A percentile compares a stretch with the other conserved stretches of the same genome.
Conservation (phyloP, 225 moss, liverwort and hornwort species). For the Bryum argenteum region DNA sequence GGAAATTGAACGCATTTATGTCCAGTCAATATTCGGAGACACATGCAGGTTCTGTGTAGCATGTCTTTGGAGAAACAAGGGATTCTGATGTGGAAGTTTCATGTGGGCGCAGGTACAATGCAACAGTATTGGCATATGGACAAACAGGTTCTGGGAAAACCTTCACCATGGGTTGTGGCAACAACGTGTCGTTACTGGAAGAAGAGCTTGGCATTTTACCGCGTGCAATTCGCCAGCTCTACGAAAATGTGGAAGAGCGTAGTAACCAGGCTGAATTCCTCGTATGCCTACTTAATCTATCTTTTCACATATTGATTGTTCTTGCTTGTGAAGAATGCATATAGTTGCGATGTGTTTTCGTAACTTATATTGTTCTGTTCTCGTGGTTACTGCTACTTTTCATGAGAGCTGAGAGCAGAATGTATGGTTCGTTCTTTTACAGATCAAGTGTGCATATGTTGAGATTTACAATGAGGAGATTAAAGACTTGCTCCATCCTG, state of each 20-base stretch:
- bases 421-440: conserved; percentile 16
- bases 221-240: conserved; percentile 78
- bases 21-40: background rate
- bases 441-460: conserved; percentile 88
- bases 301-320: background rate
- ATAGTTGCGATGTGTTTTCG: background rate
- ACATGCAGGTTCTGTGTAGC: background rate
- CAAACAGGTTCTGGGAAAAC: conserved; percentile 83
- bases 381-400: background rate
- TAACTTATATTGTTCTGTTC: background rate
- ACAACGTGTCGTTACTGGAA: conserved; percentile 65
- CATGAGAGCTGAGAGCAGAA: background rate
- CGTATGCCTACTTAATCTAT: conserved; percentile 37
- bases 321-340: background rate
- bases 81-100: conserved; percentile 23
- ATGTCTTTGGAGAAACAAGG: background rate
- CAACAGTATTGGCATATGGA: conserved; percentile 78
- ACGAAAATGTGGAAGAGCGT: conserved; percentile 74
- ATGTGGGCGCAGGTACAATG: conserved; percentile 65
- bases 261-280: conserved; percentile 69
- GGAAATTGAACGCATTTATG: background rate
- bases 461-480: conserved; percentile 93
- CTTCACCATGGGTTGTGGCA: conserved; percentile 84
- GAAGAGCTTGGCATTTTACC: conserved; percentile 85
- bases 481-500: conserved; percentile 74